Base-by-base conservation (phyloP, 2,329 filamentous ascomycete genomes). In the Scedosporium boydii region DNA sequence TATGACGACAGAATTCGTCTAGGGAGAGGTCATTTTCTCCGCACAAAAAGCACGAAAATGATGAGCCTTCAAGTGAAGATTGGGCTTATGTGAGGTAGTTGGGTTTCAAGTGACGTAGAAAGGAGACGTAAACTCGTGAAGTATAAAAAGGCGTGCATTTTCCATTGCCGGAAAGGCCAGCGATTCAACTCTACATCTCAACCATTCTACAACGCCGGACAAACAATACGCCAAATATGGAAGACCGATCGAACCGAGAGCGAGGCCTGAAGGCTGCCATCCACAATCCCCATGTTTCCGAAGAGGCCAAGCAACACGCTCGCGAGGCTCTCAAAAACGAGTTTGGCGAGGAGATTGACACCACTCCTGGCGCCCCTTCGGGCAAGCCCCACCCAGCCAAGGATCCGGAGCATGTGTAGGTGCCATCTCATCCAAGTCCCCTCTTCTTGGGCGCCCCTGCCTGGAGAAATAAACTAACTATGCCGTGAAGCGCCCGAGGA, bases 201-300 rank as follows among this genome's bases (percentile, higher is more conserved):
- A 3, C 34, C 34, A 38, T 38, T 38, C 12, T 38, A 38, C 34
- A 38, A 38, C 34, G 10, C 34, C 10, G 10, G 12, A 38, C 12
- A 38, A 38, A 38, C 34, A 14, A 12, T 38, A 38, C 10, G 4
- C 10, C 10, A 2, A 60, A 23, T 10, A 60, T 53, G 59, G 59
- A 60, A 38, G 59, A 60, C 26, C 59, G 59, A 29, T 27, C 44
- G n/a, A 60, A 60, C 46, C 44, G 38, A 21, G 77, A 80, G 66
- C 80, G 79, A 64, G 82, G 82, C 71, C 82, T 85, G 78, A 85
- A 86, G 77, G 82, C 82, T 63, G 82, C 78, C 69, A 67, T 84
- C 64, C 79, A 78, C 70, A 84, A 84, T 75, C 80, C 82, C 66
- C 82, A 83, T 70, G 78, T 76, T 62, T 83, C 81, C 0, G 69